Evolutionary conservation across 495 filamentous ascomycete species (phyloP).

Genomic region (Ramalina peruviana): DNA sequence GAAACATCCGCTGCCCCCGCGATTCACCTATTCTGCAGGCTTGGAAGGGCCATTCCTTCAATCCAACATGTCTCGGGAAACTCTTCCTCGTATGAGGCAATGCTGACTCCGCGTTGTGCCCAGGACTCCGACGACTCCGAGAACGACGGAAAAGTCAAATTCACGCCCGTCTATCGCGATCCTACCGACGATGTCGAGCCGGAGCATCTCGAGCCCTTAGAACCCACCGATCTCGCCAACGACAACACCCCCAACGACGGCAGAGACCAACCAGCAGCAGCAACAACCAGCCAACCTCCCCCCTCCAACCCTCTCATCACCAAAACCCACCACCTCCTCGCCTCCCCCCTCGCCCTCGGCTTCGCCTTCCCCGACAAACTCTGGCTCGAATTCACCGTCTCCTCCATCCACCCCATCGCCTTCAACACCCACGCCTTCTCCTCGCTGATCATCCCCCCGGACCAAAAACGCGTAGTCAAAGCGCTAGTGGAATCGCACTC

Average conservation of each 20-base stretch:
- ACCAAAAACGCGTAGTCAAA: constrained; percentile 69
- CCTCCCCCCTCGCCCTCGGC: constrained; percentile 88
- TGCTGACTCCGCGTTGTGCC: too few relatives aligned
- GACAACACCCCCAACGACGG: constrained; percentile 50
- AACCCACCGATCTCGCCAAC: constrained; percentile 46
- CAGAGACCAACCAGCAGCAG: constrained; percentile 30
- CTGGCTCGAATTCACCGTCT: constrained; percentile 84
- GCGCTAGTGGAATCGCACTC: constrained; percentile 71
- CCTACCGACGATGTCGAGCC: constrained; percentile 7
- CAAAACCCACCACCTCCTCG: constrained; percentile 75
- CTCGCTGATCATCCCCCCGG: constrained; percentile 57
- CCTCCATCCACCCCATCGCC: constrained; percentile 64
- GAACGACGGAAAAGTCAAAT: too few relatives aligned
- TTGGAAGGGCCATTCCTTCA: too few relatives aligned
- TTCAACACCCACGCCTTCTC: constrained; percentile 77
- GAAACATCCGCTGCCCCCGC: too few relatives aligned
- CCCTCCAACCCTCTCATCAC: constrained; percentile 34
- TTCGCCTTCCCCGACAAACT: constrained; percentile 83
- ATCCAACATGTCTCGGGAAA: too few relatives aligned
- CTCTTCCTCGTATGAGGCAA: too few relatives aligned
- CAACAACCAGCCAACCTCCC: neutral
- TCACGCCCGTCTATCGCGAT: too few relatives aligned
- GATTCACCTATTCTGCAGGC: too few relatives aligned
- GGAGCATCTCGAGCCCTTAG: constrained; percentile 45
- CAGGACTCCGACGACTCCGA: too few relatives aligned